A percentile compares a stretch with the other conserved stretches of the same genome.
These are phyloP conservation scores for Diaporthe citri DNA, from an alignment of 2,329 filamentous ascomycete species.

Conservation along the genomic window DNA sequence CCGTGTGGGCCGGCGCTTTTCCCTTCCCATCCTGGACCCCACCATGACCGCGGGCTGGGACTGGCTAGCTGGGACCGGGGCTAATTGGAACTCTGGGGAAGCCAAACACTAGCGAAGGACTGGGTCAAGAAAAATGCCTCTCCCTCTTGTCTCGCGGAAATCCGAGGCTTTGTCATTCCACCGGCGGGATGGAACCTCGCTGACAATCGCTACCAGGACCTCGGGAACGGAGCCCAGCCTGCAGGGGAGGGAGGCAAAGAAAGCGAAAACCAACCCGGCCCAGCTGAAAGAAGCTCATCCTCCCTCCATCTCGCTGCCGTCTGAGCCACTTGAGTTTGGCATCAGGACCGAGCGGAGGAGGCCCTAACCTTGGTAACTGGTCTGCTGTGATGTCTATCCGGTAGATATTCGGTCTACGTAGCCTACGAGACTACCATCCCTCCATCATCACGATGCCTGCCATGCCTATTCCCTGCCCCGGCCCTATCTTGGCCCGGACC, in stretches of 20 bases:
- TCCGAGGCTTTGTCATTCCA: constrained; percentile 29
- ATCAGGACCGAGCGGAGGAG: background rate
- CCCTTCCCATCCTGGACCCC: background rate
- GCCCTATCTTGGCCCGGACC: constrained; percentile 20
- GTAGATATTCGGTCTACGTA: background rate
- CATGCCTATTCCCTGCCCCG: background rate
- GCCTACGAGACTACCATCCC: background rate
- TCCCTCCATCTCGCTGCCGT: constrained; percentile 13
- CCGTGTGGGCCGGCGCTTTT: constrained; percentile 15
- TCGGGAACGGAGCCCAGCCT: constrained; percentile 27
- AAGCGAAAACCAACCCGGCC: background rate
- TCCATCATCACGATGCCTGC: constrained; percentile 3
- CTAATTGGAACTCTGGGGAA: constrained; percentile 34
- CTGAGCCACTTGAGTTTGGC: constrained; percentile 10
- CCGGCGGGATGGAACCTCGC: constrained; percentile 19
- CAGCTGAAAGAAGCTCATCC: constrained; percentile 23
- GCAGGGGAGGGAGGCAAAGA: background rate
- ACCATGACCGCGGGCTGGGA: background rate
- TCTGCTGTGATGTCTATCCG: background rate
- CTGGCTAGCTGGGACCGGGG: constrained; percentile 13
- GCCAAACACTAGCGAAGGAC: background rate
- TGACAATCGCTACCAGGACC: constrained; percentile 30
- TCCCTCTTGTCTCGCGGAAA: constrained; percentile 18
- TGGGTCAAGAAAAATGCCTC: constrained; percentile 33
- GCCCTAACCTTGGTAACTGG: background rate